A percentile compares a stretch with the other conserved stretches of the same genome.
Evolutionary conservation across 2,329 filamentous ascomycete species (phyloP).

Genomic region (Fusarium paranaense): DNA sequence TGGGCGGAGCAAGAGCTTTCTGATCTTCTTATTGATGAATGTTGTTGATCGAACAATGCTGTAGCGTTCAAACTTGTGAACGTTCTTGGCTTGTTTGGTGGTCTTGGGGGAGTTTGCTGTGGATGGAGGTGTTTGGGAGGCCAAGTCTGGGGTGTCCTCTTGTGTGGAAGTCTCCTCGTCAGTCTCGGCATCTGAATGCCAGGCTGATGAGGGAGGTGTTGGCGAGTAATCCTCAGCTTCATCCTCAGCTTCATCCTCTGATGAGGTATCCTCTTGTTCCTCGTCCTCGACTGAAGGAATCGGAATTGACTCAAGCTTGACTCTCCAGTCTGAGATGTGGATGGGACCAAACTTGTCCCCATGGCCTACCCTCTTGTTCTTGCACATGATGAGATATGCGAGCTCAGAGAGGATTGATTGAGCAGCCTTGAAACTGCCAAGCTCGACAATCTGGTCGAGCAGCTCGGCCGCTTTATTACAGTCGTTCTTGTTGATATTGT

Average conservation of each 20-base stretch:
- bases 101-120: background rate
- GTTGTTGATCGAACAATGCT: conserved; percentile 1
- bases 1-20: conserved; percentile 15
- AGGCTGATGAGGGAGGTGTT: background rate
- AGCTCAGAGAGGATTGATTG: conserved; percentile 21
- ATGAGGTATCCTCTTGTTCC: background rate
- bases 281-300: conserved; percentile 8
- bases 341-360: background rate
- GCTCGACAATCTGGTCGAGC: conserved; percentile 13
- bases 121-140: background rate
- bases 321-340: conserved; percentile 26
- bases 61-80: conserved; percentile 36
- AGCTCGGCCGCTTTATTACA: conserved; percentile 9
- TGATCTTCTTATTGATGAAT: conserved; percentile 34
- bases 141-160: background rate
- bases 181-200: background rate
- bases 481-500: conserved; percentile 1
- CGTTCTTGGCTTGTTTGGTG: background rate
- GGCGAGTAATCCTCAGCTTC: background rate
- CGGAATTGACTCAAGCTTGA: conserved; percentile 4
- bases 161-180: background rate
- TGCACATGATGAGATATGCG: conserved; percentile 37
- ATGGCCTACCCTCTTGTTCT: background rate
- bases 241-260: background rate
- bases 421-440: conserved; percentile 25